phyloP scores from a whole-genome alignment of 805 yeast genomes.

The Priceomyces haplophilus region DNA sequence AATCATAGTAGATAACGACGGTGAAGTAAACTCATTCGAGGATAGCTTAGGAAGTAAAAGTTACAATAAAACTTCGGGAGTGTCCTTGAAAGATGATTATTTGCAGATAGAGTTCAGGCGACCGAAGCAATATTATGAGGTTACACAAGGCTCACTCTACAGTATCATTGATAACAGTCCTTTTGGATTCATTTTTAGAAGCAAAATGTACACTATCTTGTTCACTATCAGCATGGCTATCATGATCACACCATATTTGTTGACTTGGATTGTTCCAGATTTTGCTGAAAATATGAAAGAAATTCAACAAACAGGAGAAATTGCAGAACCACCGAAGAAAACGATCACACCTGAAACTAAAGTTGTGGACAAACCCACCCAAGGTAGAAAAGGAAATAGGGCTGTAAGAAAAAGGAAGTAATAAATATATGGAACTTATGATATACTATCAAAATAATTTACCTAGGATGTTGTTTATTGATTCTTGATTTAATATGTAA shows the following conservation, averaged over 20 bases:
- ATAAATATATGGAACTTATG: no score
- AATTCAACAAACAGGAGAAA: slow-evolving; percentile 10
- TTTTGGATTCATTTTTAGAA: slow-evolving; percentile 39
- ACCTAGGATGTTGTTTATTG: no score
- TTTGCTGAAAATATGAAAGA: slow-evolving; percentile 31
- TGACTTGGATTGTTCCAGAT: slow-evolving; percentile 34
- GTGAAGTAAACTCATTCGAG: slow-evolving; percentile 19
- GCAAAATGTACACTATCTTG: slow-evolving; percentile 31
- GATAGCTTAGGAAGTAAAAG: slow-evolving; percentile 15
- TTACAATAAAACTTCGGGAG: slow-evolving; percentile 18
- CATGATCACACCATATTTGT: slow-evolving; percentile 31
- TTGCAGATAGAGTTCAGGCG: slow-evolving; percentile 19
- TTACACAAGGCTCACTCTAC: slow-evolving; percentile 24
- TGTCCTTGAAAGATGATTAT: slow-evolving; percentile 15
- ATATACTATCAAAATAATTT: no score
- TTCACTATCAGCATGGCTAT: slow-evolving; percentile 26
- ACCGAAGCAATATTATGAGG: slow-evolving; percentile 34
- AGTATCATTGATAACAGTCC: slow-evolving; percentile 40
- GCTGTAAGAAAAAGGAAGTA: slow-evolving; percentile 1
- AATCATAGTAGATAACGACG: slow-evolving; percentile 21
- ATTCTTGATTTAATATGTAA: no score
- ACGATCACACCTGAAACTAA: not conserved
- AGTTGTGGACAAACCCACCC: not conserved
- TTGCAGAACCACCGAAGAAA: not conserved
- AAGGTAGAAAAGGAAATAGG: not conserved